Evolutionary conservation across 139 green algal genomes (phyloP).

Genomic region (Volvox reticuliferus): DNA sequence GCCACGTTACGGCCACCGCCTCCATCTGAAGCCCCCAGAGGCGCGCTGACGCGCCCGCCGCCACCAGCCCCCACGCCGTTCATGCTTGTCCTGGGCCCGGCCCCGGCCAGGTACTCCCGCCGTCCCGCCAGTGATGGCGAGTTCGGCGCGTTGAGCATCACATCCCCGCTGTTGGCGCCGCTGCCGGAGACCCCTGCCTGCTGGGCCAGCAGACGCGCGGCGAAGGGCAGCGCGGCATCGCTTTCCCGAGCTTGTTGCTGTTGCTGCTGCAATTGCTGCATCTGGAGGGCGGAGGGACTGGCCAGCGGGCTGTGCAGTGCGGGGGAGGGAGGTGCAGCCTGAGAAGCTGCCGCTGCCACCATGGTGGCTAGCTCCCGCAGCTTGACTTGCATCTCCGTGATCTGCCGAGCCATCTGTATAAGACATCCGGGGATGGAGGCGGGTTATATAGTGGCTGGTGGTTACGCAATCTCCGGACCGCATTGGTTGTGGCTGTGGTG

Average conservation of each 20-base stretch:
- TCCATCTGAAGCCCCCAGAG: neutral
- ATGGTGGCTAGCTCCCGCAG: neutral
- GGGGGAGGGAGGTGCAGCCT: too few species aligned
- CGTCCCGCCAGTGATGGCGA: neutral
- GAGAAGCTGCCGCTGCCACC: neutral
- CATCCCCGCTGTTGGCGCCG: neutral
- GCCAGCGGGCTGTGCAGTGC: neutral
- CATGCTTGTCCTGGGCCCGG: neutral
- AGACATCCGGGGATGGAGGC: neutral
- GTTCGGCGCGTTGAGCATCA: neutral
- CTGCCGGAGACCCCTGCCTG: neutral
- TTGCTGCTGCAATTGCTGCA: neutral
- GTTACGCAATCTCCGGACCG: too few species aligned
- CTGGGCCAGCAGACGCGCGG: constrained; percentile 31
- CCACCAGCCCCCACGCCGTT: neutral
- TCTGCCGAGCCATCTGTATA: constrained; percentile 41
- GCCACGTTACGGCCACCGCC: neutral
- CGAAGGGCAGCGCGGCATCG: constrained; percentile 28
- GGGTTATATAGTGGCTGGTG: neutral
- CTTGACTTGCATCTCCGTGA: constrained; percentile 49
- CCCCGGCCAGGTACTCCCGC: neutral
- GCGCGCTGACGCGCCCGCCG: neutral
- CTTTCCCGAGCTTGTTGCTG: neutral
- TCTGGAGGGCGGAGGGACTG: neutral
- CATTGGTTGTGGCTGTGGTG: too few species aligned